These are phyloP conservation scores for Fusarium incarnatum DNA, from an alignment of 2,329 filamentous ascomycete genomes.

Conservation along the genomic window DNA sequence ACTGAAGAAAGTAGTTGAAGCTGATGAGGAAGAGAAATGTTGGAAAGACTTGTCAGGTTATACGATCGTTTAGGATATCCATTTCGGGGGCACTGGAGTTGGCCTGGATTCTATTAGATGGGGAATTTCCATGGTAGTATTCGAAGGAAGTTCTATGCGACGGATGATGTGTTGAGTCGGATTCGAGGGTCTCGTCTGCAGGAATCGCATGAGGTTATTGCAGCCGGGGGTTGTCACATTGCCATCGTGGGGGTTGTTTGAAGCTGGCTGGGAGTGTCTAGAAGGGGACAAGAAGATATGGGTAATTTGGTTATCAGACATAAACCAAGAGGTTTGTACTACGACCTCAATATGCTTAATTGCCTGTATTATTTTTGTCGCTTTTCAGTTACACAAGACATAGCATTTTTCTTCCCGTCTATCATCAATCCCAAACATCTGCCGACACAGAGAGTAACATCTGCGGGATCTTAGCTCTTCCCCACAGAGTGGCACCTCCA, in stretches of 20 bases:
- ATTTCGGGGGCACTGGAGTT: slow-evolving; percentile 9
- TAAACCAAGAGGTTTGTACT: not conserved
- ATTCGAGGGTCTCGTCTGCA: not conserved
- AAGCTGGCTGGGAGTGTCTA: not conserved
- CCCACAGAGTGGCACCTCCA: not conserved
- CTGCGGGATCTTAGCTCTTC: not conserved
- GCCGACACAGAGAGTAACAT: not conserved
- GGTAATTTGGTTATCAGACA: not conserved
- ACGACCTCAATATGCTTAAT: not conserved
- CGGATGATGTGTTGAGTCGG: slow-evolving; percentile 8
- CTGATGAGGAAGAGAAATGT: not conserved
- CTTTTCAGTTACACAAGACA: not conserved
- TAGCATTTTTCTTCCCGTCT: not conserved
- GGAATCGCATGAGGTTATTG: slow-evolving; percentile 19
- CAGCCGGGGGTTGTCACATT: slow-evolving; percentile 29
- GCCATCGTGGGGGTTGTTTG: not conserved
- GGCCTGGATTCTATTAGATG: not conserved
- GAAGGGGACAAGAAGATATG: not conserved
- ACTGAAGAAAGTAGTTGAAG: not conserved
- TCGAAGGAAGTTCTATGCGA: slow-evolving; percentile 33
- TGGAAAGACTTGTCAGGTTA: slow-evolving; percentile 10
- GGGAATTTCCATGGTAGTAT: slow-evolving; percentile 1
- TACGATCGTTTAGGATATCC: slow-evolving; percentile 9
- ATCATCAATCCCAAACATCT: not conserved
- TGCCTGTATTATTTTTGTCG: not conserved